phyloP scores from a whole-genome alignment of 2,329 filamentous ascomycete genomes.

The Colletotrichum falcatum region DNA sequence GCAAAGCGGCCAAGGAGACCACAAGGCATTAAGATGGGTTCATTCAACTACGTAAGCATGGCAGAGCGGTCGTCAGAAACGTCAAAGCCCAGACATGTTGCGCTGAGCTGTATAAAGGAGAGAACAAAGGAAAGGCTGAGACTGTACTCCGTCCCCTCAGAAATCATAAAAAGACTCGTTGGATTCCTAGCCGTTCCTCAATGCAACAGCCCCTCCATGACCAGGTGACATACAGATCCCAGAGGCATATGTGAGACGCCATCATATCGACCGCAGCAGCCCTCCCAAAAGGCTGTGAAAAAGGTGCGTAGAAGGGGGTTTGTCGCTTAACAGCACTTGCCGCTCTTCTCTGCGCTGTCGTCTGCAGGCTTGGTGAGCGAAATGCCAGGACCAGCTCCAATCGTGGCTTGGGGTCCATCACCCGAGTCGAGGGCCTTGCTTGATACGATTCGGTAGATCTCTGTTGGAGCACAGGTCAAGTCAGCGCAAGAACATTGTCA shows the following conservation, averaged over 20 bases:
- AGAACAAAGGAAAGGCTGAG: constrained; percentile 44
- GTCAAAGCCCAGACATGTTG: constrained; percentile 40
- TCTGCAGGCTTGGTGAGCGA: constrained; percentile 89
- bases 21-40: constrained; percentile 42
- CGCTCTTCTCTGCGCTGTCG: constrained; percentile 78
- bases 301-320: constrained; percentile 19
- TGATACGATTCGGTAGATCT: constrained; percentile 99
- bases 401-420: constrained; percentile 82
- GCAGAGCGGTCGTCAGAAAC: constrained; percentile 42
- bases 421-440: constrained; percentile 96
- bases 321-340: constrained; percentile 79
- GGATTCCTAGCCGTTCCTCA: constrained; percentile 43
- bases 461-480: constrained; percentile 58
- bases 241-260: constrained; percentile 49
- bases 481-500: constrained; percentile 5
- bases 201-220: constrained; percentile 40
- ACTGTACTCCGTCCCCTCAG: constrained; percentile 45
- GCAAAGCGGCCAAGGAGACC: not conserved
- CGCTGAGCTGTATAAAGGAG: constrained; percentile 39
- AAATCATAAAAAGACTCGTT: constrained; percentile 44
- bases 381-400: constrained; percentile 84
- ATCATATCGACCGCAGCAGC: constrained; percentile 45
- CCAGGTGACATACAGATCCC: constrained; percentile 45
- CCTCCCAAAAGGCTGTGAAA: constrained; percentile 39
- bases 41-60: constrained; percentile 44